A percentile compares a stretch with the other conserved stretches of the same genome.
These are phyloP conservation scores for Blastocystis sp. DNA, from an alignment of 352 stramenopile species.

Conservation along the genomic window DNA sequence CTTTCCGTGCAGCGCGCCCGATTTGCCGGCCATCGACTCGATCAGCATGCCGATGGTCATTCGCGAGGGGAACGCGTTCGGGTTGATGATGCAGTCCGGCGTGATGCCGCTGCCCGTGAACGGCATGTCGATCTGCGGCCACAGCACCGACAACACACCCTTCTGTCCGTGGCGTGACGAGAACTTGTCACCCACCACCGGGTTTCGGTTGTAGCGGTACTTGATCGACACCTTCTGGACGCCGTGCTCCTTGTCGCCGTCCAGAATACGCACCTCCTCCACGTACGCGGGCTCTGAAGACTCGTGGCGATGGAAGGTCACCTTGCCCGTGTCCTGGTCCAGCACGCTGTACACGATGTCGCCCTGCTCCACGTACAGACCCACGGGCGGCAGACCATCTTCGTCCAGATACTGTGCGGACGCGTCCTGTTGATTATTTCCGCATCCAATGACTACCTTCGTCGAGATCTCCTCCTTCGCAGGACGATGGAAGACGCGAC, in stretches of 20 bases:
- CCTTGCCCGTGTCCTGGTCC: constrained; percentile 80
- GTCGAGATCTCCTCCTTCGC: background rate
- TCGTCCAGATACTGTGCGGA: constrained; percentile 69
- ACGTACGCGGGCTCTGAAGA: constrained; percentile 89
- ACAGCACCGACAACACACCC: constrained; percentile 94
- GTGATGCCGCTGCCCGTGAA: constrained; percentile 95
- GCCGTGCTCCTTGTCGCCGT: constrained; percentile 64
- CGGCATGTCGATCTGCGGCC: constrained; percentile 95
- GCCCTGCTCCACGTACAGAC: constrained; percentile 81
- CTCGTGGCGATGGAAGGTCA: constrained; percentile 87
- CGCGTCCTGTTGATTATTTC: background rate
- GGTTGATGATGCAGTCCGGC: constrained; percentile 99
- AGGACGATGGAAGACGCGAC: constrained; percentile 56
- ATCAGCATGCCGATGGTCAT: constrained; percentile 97
- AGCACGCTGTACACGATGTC: constrained; percentile 88
- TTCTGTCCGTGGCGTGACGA: constrained; percentile 96
- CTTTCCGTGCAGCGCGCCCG: constrained; percentile 86
- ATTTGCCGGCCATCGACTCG: constrained; percentile 98
- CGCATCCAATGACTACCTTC: background rate
- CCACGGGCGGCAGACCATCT: constrained; percentile 89
- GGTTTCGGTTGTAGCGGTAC: constrained; percentile 92
- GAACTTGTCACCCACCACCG: constrained; percentile 99
- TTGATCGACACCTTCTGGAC: constrained; percentile 83
- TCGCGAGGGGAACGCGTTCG: constrained; percentile 85
- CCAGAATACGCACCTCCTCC: constrained; percentile 74